Conservation (phyloP, 2,329 filamentous ascomycete genomes). For the Aureobasidium subglaciale region DNA sequence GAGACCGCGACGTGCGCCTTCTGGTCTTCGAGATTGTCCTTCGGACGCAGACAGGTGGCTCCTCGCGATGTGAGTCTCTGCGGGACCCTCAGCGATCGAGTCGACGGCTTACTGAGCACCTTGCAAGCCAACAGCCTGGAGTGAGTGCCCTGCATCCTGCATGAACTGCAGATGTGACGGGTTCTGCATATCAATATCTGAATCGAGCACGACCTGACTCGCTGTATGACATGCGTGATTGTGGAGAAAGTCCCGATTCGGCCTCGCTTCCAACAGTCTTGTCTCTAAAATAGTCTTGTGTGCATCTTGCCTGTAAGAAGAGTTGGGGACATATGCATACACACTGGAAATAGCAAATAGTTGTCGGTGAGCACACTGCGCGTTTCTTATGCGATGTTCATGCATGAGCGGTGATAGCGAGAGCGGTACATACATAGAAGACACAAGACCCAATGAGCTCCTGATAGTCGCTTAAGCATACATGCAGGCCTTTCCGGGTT, state of each 20-base stretch:
- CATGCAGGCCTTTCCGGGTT: conserved; percentile 8
- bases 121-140: neutral
- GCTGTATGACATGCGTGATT: neutral
- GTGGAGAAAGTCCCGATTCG: conserved; percentile 7
- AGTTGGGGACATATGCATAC: neutral
- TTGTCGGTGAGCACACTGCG: conserved; percentile 4
- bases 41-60: neutral
- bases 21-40: neutral
- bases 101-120: neutral
- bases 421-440: neutral
- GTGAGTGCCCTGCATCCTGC: conserved; percentile 8
- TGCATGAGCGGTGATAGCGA: conserved; percentile 5
- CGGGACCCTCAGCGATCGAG: neutral
- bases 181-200: neutral
- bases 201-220: conserved; percentile 10
- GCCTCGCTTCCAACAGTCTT: conserved; percentile 8
- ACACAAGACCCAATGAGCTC: neutral
- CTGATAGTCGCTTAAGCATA: conserved; percentile 4
- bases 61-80: neutral
- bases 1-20: neutral
- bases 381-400: neutral
- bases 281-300: neutral
- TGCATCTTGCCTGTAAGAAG: neutral
- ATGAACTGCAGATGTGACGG: conserved; percentile 8
- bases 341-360: neutral